Evolutionary conservation across 768 basidiomycete genomes (phyloP).

Genomic region (Lentinula sp.): DNA sequence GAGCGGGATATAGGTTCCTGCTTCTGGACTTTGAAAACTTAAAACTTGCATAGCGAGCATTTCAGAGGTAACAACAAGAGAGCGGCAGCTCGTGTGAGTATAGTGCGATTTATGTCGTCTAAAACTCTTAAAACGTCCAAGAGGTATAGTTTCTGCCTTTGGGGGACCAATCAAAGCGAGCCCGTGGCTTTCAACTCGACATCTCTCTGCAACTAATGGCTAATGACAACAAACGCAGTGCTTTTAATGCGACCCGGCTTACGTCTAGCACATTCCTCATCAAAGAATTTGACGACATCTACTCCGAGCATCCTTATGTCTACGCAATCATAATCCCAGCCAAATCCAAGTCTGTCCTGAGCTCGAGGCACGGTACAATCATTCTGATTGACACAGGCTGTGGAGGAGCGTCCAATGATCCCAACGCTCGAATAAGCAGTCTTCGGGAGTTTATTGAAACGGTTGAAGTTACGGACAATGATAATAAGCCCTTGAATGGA

Average conservation of each 20-base stretch:
- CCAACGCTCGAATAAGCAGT: conserved; percentile 31
- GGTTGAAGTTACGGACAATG: conserved; percentile 35
- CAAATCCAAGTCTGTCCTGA: neutral
- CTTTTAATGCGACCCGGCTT: conserved; percentile 29
- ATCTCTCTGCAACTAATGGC: neutral
- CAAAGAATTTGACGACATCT: conserved; percentile 46
- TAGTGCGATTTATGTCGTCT: no score
- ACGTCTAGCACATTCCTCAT: conserved; percentile 34
- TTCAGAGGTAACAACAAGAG: no score
- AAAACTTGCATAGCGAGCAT: no score
- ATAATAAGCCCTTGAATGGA: conserved; percentile 35
- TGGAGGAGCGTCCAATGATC: conserved; percentile 38
- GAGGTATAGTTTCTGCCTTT: no score
- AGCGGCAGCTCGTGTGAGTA: no score
- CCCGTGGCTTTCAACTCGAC: no score
- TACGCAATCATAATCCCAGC: conserved; percentile 39
- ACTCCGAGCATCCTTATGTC: conserved; percentile 47
- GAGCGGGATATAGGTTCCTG: no score
- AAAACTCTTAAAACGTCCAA: no score
- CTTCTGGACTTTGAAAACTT: no score
- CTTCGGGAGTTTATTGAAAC: conserved; percentile 46
- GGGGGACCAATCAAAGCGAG: no score
- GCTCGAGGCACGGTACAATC: conserved; percentile 19
- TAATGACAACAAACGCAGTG: conserved; percentile 4
- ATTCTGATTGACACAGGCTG: conserved; percentile 52